Base-by-base conservation (phyloP, 768 basidiomycete species). In the Leccinum broughii region DNA sequence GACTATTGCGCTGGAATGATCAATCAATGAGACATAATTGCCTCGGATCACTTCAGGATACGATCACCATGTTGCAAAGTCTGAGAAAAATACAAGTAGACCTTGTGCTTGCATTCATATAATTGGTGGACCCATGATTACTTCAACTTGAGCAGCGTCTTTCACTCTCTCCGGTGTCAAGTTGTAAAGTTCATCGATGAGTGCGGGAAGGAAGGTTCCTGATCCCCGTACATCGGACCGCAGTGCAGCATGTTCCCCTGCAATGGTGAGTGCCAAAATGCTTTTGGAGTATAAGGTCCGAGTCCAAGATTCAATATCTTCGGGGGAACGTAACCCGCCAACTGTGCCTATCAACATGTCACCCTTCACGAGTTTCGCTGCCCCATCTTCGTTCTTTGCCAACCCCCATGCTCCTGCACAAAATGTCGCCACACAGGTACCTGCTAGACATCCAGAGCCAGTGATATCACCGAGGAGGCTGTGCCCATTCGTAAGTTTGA, bases 371-470 rank as follows among this genome's bases (percentile, higher is more conserved):
- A 93, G 76, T 51, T 71, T 76, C 3, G 78, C 81, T 15, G 75
- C 74, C 5, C 39, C 64, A 37, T 62, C 65, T 60, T 62, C 65
- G 56, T 52, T 70, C 57, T 64, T 70, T 48, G 20, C 76, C 70
- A n/a, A 74, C 73, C 34, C 73, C 71, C 32, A 82, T 68, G 87
- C 85, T 2, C 84, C 88, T 4, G 88, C 93, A 70, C 90, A 92
- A 75, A 88, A 95, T 15, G 88, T 84, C 1, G 93, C 90, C 52
- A 96, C 82, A 32, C 83, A 79, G 10, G 90, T 89, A 28, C 90
- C 90, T 24, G 85, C 77, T 72, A 95, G 85, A 68, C 95, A 98
- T 4, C 95, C 95, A 26, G 91, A 91, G 1, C 95, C 95, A 0
- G 95, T 97, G 58, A 98, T 93, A 56, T 82, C 78, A 0, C 86